Evolutionary conservation across 768 basidiomycete species (phyloP), one percentile per base, ranked within the genome.

Genomic region (Mycena leptocephala): DNA sequence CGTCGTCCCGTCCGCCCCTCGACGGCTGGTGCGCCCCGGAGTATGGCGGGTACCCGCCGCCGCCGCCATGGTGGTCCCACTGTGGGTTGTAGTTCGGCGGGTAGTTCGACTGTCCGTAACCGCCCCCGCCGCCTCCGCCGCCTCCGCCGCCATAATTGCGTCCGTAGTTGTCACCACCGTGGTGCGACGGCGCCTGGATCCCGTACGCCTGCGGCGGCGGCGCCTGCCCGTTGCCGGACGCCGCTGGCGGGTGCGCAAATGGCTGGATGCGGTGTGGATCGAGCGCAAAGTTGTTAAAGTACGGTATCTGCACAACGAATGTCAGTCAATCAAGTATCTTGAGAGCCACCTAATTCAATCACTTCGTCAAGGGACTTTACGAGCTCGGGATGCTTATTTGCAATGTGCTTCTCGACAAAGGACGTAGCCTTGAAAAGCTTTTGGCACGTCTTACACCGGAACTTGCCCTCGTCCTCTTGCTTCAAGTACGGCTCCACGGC

Each of bases 381-480:
- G 20, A 96, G 87, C 75, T 98, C 96, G 14, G 94, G 88, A 83
- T 99, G 98, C 84, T 99, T 99, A 83, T 97, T 96, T 16, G 94
- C 92, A 75, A 99, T 94, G 83, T 99, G 98, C 89, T 99, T 99
- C 87, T 98, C 96, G 61, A 99, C 95, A 85, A 99, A 99, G 30
- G 97, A 93, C 39, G 95, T 95, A 5, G 97, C 98, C 84, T 97
- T 97, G 93, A 99, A 99, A 26, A 99, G 89, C 87, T 99, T 99
- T 85, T 93, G 94, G 85, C 98, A 99, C 33, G 93, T 94, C 88
- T 96, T 98, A 88, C 98, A 99, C 77, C 98, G 91, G 87, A 95
- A 99, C 83, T 98, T 99, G 81, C 94, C 96, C 85, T 98, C 96
- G 79, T 99, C 98, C 85, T 99, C 98, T 83, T 97, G 95, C 86